A percentile compares a stretch with the other conserved stretches of the same genome.
phyloP scores from a whole-genome alignment of 2,329 filamentous ascomycete genomes.

The Sordariomycetes sp. region DNA sequence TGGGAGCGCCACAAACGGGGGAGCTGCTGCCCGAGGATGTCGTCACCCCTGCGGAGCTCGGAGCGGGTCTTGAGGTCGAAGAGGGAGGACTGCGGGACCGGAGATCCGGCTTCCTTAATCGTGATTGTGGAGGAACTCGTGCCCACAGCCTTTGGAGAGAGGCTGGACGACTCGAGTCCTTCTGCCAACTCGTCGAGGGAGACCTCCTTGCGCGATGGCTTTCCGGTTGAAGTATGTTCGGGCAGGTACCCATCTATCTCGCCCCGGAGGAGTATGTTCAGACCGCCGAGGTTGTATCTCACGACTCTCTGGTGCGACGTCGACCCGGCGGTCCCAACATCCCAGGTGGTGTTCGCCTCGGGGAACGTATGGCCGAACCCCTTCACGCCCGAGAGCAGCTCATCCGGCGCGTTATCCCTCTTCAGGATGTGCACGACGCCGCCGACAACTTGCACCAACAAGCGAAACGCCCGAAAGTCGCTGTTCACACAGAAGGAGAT shows the following conservation, averaged over 20 bases:
- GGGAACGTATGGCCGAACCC: constrained; percentile 60
- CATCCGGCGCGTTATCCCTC: constrained; percentile 47
- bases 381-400: constrained; percentile 39
- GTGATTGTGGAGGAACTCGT: background rate
- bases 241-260: constrained; percentile 44
- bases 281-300: constrained; percentile 42
- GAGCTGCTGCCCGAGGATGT: constrained; percentile 22
- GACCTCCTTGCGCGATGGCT: background rate
- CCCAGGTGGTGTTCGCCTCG: constrained; percentile 56
- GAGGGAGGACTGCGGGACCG: constrained; percentile 18
- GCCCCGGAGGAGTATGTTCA: constrained; percentile 41
- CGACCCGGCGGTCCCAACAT: constrained; percentile 38
- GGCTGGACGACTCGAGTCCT: background rate
- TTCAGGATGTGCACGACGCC: constrained; percentile 53
- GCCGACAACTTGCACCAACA: constrained; percentile 43
- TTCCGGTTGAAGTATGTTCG: background rate
- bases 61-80: constrained; percentile 35
- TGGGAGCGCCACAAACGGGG: constrained; percentile 30
- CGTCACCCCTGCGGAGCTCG: constrained; percentile 11
- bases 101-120: constrained; percentile 11
- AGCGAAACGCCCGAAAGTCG: constrained; percentile 33
- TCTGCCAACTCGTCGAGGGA: background rate
- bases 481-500: background rate
- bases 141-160: background rate
- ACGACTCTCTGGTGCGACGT: constrained; percentile 52